Evolutionary conservation across 768 basidiomycete species (phyloP), one percentile per base, ranked within the genome.

Genomic region (Mycena metata): DNA sequence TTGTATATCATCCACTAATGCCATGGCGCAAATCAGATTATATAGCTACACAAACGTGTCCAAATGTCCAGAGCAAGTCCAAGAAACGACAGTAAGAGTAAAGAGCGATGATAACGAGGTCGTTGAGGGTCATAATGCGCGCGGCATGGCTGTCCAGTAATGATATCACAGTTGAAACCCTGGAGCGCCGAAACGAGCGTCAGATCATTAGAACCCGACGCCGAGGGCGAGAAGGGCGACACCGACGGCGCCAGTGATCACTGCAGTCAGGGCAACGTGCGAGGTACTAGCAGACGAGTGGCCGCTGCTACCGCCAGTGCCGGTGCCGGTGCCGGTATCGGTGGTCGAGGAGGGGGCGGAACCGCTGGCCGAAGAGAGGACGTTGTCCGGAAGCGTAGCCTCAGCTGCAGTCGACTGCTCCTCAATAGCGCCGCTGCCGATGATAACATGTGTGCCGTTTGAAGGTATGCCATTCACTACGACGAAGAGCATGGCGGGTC

Each of bases 401-500:
- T 80, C 83, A 2, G 78, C 71, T 4, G 79, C 70, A 0, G 82
- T 86, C 1, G 91, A 85, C 76, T 98, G 96, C 2, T 77, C 78
- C 58, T 90, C 94, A 23, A 97, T 84, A 57, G 88, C 76, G 1
- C 96, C 96, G 61, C 83, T 90, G 4, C 96, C 96, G 35, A 96
- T 84, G 64, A 89, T 93, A 60, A 96, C 84, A 78, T 86, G 87
- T 15, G 88, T 87, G 4, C 92, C 96, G 67, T 90, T 91, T 58
- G 89, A 91, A 2, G 96, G 96, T 21, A 98, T 88, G 46, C 95
- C 96, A 69, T 91, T 84, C 68, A 98, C 86, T 50, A 89, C 91
- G 69, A 96, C 92, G 75, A 90, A 98, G 66, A 96, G 65, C 69
- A 96, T 82, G 0, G 88, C 92, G 15, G 96, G 96, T 11, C 96